Conservation (phyloP, 805 yeast species). For the Blastobotrys chiropterorum region DNA sequence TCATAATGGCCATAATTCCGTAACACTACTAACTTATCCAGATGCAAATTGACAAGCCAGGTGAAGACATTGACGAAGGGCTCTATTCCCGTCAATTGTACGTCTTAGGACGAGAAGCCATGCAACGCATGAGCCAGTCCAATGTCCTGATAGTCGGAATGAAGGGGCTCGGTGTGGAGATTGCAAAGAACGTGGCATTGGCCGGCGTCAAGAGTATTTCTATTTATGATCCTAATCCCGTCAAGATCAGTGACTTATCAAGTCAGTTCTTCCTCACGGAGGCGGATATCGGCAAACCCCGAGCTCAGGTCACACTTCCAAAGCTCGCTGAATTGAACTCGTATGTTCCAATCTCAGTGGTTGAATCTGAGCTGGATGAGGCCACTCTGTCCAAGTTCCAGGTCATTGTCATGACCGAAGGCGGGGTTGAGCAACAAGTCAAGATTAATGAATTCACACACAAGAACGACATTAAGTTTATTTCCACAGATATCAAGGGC, state of each 20-base stretch:
- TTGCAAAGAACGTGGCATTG: slow-evolving; percentile 91
- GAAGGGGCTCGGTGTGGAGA: slow-evolving; percentile 90
- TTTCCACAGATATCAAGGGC: slow-evolving; percentile 79
- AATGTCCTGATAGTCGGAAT: slow-evolving; percentile 88
- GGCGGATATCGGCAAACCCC: slow-evolving; percentile 65
- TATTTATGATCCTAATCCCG: slow-evolving; percentile 72
- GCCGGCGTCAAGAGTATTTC: slow-evolving; percentile 95
- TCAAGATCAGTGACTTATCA: slow-evolving; percentile 66
- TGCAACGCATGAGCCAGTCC: slow-evolving; percentile 92
- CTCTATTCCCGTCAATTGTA: slow-evolving; percentile 94
- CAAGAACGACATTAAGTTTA: slow-evolving; percentile 64
- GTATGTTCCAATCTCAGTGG: slow-evolving; percentile 79
- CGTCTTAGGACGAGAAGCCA: slow-evolving; percentile 96
- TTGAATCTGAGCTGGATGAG: slow-evolving; percentile 49
- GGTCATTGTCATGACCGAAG: slow-evolving; percentile 78
- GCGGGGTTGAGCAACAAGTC: slow-evolving; percentile 66
- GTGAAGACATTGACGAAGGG: slow-evolving; percentile 72
- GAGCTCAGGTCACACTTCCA: slow-evolving; percentile 66
- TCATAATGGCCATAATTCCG: too few relatives aligned
- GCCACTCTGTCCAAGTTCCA: slow-evolving; percentile 54
- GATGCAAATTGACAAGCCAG: slow-evolving; percentile 29
- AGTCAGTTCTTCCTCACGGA: slow-evolving; percentile 79
- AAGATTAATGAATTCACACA: slow-evolving; percentile 73
- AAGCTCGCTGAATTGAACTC: slow-evolving; percentile 77
- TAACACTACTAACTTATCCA: neutral